Evolutionary conservation across 129 eudicot genomes (phyloP), one percentile per base, ranked within the genome.

Genomic region (Chrysanthemum seticuspe): DNA sequence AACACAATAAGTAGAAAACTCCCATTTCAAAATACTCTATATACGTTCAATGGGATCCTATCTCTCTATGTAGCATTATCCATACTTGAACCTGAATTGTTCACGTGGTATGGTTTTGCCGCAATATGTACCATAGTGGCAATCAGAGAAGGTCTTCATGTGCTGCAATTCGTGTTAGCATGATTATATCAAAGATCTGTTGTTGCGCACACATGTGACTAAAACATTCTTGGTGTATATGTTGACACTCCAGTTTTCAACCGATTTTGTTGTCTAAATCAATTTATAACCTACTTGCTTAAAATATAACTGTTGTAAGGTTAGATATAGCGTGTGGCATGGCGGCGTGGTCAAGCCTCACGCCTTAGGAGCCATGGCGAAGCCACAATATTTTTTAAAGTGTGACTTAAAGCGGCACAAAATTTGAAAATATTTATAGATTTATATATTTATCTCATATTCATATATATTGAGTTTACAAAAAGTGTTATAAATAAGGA

Each of bases 61-160:
- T 47, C 57, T 45, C 71, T 57, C 2, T 67, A 67, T 19, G 10
- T 47, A 10, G 71, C 34, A 10, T 67, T 67, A 57, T 48, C 57
- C 4, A 19, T 48, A 16, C 71, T 67, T 25, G 3, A 45, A 48
- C 71, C 58, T 5, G 4, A 67, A 21, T 48, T 15, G 58, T 12
- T 67, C 71, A 67, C 11, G 11, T 48, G 71, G 56, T 5, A 47
- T 47, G 71, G 71, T 67, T 67, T 67, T 19, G 19, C 18, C 3
- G 47, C 9, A 44, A 13, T 62, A 29, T 62, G 18, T 31, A 31
- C 16, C 7, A 1, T 62, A 11, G 67, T 62, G 5, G n/a, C 13
- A 6, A 23, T 59, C 13, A 9, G 23, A 59, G 36, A 59, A 18
- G 31, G 64, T 19, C 14, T 3, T 19, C 23, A 19, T 9, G 13